Percentiles rank a stretch among this genome's conserved stretches.
Conservation (phyloP, 805 yeast species). For the Candida cerambycidarum region DNA sequence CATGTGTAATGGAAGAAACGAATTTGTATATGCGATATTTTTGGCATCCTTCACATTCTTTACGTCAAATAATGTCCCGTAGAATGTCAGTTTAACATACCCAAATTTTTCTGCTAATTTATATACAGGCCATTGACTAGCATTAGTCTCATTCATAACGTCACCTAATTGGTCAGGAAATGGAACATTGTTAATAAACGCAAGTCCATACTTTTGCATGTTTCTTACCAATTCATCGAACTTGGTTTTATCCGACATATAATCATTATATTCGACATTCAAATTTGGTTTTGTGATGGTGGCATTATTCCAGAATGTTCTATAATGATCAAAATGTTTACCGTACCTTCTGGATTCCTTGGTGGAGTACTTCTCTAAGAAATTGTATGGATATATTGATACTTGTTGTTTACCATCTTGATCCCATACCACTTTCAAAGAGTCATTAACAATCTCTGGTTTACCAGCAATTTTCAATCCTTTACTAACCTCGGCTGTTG, state of each 20-base stretch:
- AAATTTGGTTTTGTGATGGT: slow-evolving; percentile 18
- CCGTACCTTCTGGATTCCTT: slow-evolving; percentile 32
- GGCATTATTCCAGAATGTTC: slow-evolving; percentile 39
- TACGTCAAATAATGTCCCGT: slow-evolving; percentile 72
- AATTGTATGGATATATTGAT: slow-evolving; percentile 44
- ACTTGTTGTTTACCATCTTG: slow-evolving; percentile 22
- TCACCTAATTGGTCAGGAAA: slow-evolving; percentile 25
- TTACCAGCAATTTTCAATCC: slow-evolving; percentile 35
- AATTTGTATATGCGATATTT: slow-evolving; percentile 68
- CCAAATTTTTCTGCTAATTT: slow-evolving; percentile 55
- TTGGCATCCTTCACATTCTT: slow-evolving; percentile 48
- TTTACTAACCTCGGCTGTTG: slow-evolving; percentile 50
- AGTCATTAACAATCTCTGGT: slow-evolving; percentile 30
- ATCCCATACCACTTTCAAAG: slow-evolving; percentile 43
- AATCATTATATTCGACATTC: not conserved
- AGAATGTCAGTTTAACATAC: slow-evolving; percentile 67
- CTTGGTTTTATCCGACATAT: slow-evolving; percentile 15
- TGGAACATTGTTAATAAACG: slow-evolving; percentile 56
- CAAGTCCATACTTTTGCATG: slow-evolving; percentile 57
- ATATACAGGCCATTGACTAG: slow-evolving; percentile 40
- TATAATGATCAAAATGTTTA: slow-evolving; percentile 34
- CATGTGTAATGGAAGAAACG: slow-evolving; percentile 71
- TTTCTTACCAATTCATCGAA: slow-evolving; percentile 42
- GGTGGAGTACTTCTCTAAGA: slow-evolving; percentile 45
- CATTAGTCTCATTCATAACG: slow-evolving; percentile 40